Evolutionary conservation across 2,329 filamentous ascomycete genomes (phyloP).

Genomic region (Tolypocladium nubicola): DNA sequence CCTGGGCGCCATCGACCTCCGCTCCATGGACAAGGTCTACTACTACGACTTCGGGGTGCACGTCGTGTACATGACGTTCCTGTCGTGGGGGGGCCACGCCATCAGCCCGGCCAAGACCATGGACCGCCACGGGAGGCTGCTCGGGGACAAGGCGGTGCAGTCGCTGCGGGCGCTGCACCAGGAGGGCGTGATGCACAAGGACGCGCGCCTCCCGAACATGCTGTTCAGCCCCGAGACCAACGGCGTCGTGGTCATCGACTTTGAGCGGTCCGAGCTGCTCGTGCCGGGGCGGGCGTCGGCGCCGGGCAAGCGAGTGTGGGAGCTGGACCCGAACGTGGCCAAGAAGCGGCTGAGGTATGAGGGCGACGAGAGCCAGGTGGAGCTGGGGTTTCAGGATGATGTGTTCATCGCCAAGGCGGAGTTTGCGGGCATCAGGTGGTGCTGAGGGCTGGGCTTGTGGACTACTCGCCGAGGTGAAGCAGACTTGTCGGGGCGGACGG

Average conservation of each 20-base stretch:
- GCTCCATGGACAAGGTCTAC: constrained; percentile 17
- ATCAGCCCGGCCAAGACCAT: neutral
- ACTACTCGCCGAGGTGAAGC: no score
- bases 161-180: constrained; percentile 13
- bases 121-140: no score
- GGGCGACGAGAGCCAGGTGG: no score
- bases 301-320: constrained; percentile 10
- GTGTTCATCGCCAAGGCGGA: no score
- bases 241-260: constrained; percentile 19
- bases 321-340: no score
- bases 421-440: no score
- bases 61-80: constrained; percentile 20
- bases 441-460: no score
- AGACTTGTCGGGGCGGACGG: no score
- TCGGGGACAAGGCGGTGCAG: constrained; percentile 2
- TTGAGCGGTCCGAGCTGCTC: constrained; percentile 15
- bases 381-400: no score
- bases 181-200: constrained; percentile 15
- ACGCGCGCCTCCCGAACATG: constrained; percentile 15
- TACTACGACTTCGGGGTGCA: constrained; percentile 20
- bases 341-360: no score
- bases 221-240: constrained; percentile 13
- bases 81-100: constrained; percentile 22
- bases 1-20: constrained; percentile 25
- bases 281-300: constrained; percentile 7